Evolutionary conservation across 768 basidiomycete genomes (phyloP).

Genomic region (Amanita polypyramis): DNA sequence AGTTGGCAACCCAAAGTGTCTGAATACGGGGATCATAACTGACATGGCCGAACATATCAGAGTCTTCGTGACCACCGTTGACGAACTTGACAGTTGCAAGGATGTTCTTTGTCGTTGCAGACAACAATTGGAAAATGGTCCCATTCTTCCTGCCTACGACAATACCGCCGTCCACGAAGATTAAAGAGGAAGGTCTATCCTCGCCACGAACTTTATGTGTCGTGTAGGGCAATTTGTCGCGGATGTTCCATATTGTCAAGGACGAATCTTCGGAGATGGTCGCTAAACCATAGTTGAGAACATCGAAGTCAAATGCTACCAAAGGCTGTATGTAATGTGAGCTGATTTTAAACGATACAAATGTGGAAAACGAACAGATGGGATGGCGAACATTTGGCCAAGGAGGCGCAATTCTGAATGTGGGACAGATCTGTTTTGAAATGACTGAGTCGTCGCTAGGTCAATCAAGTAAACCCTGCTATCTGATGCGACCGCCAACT

Average conservation of each 20-base stretch:
- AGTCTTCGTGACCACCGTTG: conserved; percentile 58
- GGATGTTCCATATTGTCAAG: conserved; percentile 73
- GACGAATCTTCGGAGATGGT: conserved; percentile 79
- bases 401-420: conserved; percentile 64
- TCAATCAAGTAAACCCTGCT: conserved; percentile 70
- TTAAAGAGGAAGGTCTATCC: conserved; percentile 72
- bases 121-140: conserved; percentile 74
- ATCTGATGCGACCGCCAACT: conserved; percentile 75
- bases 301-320: conserved; percentile 80
- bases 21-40: conserved; percentile 79
- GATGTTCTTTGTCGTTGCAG: conserved; percentile 61
- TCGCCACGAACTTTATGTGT: conserved; percentile 71
- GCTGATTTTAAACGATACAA: background rate
- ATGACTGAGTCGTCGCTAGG: conserved; percentile 47
- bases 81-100: conserved; percentile 75
- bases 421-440: conserved; percentile 54
- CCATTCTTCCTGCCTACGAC: conserved; percentile 78
- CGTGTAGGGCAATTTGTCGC: conserved; percentile 66
- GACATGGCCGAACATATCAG: conserved; percentile 82
- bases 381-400: conserved; percentile 53
- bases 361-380: conserved; percentile 44
- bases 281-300: conserved; percentile 64
- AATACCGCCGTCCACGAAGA: conserved; percentile 80
- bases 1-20: conserved; percentile 84
- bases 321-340: conserved; percentile 41